phyloP scores from a whole-genome alignment of 2,329 filamentous ascomycete species.

The Aspergillus piperis region DNA sequence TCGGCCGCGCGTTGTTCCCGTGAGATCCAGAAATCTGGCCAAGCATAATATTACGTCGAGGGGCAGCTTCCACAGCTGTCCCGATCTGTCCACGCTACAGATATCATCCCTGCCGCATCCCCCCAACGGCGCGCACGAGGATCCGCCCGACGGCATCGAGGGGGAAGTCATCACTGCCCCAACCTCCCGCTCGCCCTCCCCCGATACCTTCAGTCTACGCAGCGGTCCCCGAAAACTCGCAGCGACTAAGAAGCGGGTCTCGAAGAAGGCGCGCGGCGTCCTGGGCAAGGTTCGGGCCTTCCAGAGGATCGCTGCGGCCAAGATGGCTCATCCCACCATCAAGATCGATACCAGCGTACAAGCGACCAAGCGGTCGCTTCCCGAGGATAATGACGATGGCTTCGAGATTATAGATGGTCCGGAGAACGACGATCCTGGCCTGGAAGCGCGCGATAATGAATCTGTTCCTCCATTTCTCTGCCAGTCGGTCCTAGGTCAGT shows the following conservation, averaged over 20 bases:
- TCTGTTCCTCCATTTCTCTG: slow-evolving; percentile 42
- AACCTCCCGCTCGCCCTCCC: slow-evolving; percentile 35
- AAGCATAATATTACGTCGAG: slow-evolving; percentile 37
- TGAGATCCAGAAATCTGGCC: slow-evolving; percentile 43
- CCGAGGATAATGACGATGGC: slow-evolving; percentile 37
- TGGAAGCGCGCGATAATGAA: slow-evolving; percentile 33
- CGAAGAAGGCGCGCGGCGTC: slow-evolving; percentile 43
- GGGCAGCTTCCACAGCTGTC: slow-evolving; percentile 47
- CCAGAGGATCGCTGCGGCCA: slow-evolving; percentile 41
- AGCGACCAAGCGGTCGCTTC: slow-evolving; percentile 41
- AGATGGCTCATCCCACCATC: slow-evolving; percentile 45
- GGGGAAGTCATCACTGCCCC: slow-evolving; percentile 31
- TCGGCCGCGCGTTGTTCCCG: slow-evolving; percentile 21
- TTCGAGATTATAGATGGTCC: slow-evolving; percentile 27
- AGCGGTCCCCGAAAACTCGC: slow-evolving; percentile 32
- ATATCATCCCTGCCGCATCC: slow-evolving; percentile 30
- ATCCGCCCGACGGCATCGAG: slow-evolving; percentile 28
- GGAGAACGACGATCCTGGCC: slow-evolving; percentile 31
- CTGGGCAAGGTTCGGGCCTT: slow-evolving; percentile 45
- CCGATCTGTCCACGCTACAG: slow-evolving; percentile 43
- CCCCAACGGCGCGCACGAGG: slow-evolving; percentile 25
- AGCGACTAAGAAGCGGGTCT: slow-evolving; percentile 37
- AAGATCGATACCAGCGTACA: slow-evolving; percentile 43
- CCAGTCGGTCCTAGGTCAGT: slow-evolving; percentile 41
- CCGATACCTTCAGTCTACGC: slow-evolving; percentile 32